These are phyloP conservation scores for Aspergillus nidulans DNA, from an alignment of 495 filamentous ascomycete species.

Conservation along the genomic window DNA sequence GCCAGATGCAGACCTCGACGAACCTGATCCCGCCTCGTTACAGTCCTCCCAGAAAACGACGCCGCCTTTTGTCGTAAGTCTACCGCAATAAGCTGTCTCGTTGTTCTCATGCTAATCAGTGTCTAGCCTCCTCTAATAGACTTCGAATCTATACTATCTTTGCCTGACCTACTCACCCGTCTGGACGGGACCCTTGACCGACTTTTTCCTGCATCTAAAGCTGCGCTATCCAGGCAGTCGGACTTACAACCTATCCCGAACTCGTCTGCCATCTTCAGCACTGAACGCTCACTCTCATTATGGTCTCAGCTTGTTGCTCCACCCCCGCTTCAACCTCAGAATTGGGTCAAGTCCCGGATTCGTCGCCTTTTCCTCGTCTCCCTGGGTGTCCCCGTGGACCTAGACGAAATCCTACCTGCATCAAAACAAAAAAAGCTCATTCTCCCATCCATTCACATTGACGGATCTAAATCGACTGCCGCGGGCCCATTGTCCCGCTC, in stretches of 20 bases:
- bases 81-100: background rate
- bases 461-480: slow-evolving; percentile 26
- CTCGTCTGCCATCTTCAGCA: slow-evolving; percentile 47
- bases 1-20: slow-evolving; percentile 44
- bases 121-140: slow-evolving; percentile 65
- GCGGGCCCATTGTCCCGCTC: slow-evolving; percentile 37
- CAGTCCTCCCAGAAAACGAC: slow-evolving; percentile 36
- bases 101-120: background rate
- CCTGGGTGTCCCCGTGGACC: slow-evolving; percentile 89
- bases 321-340: slow-evolving; percentile 88
- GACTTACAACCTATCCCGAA: slow-evolving; percentile 42
- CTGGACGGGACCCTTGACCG: slow-evolving; percentile 49
- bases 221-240: slow-evolving; percentile 33
- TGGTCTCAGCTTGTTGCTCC: slow-evolving; percentile 97
- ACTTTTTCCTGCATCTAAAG: slow-evolving; percentile 50
- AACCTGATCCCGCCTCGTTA: slow-evolving; percentile 23
- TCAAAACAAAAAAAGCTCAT: slow-evolving; percentile 98
- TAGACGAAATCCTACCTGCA: slow-evolving; percentile 94
- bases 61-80: slow-evolving; percentile 45
- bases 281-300: slow-evolving; percentile 72
- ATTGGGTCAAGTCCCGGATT: slow-evolving; percentile 97
- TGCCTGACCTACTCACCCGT: slow-evolving; percentile 41
- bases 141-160: slow-evolving; percentile 57
- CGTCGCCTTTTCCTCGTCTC: slow-evolving; percentile 94
- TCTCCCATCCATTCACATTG: slow-evolving; percentile 73